Base-by-base conservation (phyloP, 2,329 filamentous ascomycete species). In the Neophaeococcomyces mojaviensis region DNA sequence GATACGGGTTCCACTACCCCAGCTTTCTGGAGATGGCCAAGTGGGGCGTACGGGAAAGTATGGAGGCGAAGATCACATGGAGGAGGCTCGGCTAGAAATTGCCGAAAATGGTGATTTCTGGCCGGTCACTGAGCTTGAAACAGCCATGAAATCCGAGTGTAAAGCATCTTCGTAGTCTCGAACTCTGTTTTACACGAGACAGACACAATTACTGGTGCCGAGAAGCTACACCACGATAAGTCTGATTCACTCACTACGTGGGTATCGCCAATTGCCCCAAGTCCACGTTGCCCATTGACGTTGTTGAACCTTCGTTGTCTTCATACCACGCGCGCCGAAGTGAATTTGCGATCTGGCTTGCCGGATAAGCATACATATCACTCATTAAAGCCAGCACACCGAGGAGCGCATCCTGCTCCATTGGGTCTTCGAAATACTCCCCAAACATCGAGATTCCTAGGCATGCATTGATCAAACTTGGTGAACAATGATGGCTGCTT, bases 401-500 rank as follows among this genome's bases (percentile, higher is more conserved):
- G n/a, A 64, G 44, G 18, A 64, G 47, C 1, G 55, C 55, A 16
- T 58, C 47, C 46, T 61, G 60, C 39, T 64, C 62, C 13, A 54
- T 39, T 2, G 28, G 36, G 15, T 60, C 57, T 6, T 55, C 55
- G 34, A 64, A 63, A 31, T 58, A 55, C 16, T 63, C 62, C 2
- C 62, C 62, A 46, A 61, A 64, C 55, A 63, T 59, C 1, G 57
- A 55, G 36, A 64, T 61, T 8, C 58, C 59, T 38, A 62, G 53
- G 24, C 55, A 60, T 2, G 61, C 61, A 15, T 55, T 61, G 52
- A 79, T 77, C 61, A 78, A 69, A 30, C 69, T 69, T 0, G 78
- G 77, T n/a, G 77, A 72, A 2, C 70, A 74, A 59, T 68, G 70
- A 35, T 71, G 66, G 55, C 82, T 82, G 30, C 71, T 73, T 8